Evolutionary conservation across 169 alveolate genomes (phyloP).

Genomic region (Plasmodium sp.): DNA sequence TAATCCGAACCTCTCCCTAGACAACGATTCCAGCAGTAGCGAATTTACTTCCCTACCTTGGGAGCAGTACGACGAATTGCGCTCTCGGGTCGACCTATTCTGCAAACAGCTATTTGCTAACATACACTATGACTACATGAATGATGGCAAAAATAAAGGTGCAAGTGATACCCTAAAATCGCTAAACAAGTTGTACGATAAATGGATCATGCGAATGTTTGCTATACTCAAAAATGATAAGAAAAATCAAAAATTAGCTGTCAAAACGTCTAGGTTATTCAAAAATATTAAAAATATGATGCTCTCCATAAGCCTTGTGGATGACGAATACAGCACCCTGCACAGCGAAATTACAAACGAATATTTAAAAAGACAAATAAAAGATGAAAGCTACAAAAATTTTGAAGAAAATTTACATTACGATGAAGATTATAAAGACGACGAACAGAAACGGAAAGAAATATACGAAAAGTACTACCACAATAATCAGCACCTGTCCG

Average conservation of each 20-base stretch:
- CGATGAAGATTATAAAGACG: slow-evolving; percentile 49
- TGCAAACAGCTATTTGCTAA: slow-evolving; percentile 72
- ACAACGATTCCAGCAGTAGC: slow-evolving; percentile 16
- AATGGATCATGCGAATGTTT: slow-evolving; percentile 76
- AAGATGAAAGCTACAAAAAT: slow-evolving; percentile 65
- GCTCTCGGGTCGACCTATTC: slow-evolving; percentile 52
- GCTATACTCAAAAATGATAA: slow-evolving; percentile 72
- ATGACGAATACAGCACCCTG: slow-evolving; percentile 70
- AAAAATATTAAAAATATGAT: slow-evolving; percentile 74
- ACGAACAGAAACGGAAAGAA: slow-evolving; percentile 51
- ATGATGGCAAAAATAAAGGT: slow-evolving; percentile 72
- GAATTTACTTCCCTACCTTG: slow-evolving; percentile 39
- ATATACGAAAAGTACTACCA: slow-evolving; percentile 34
- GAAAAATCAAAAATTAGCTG: slow-evolving; percentile 74
- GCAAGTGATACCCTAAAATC: slow-evolving; percentile 59
- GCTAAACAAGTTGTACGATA: slow-evolving; percentile 57
- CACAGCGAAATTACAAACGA: slow-evolving; percentile 75
- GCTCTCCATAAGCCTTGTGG: slow-evolving; percentile 53
- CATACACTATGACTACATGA: slow-evolving; percentile 56
- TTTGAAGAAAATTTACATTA: slow-evolving; percentile 19
- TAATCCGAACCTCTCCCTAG: slow-evolving; percentile 59
- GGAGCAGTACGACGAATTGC: slow-evolving; percentile 75
- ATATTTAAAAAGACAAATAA: slow-evolving; percentile 70
- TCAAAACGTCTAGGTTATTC: slow-evolving; percentile 48
- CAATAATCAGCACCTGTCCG: slow-evolving; percentile 14